Percentiles rank a stretch among this genome's conserved stretches.
These are phyloP conservation scores for Melampsora americana DNA, from an alignment of 1,284 basidiomycete species.

Conservation along the genomic window DNA sequence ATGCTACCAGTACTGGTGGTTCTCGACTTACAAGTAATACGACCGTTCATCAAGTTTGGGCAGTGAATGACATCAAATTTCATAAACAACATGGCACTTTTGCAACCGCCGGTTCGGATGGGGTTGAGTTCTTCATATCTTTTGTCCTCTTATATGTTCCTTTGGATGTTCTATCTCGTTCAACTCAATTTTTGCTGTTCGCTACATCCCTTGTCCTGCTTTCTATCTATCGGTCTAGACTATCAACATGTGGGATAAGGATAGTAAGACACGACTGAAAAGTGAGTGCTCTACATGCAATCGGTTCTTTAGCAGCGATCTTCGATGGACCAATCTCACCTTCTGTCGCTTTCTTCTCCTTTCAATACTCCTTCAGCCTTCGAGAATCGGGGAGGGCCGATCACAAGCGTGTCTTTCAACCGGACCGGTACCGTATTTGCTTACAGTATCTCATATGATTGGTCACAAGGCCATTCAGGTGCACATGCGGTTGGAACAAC, in stretches of 20 bases:
- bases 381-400: constrained; percentile 66
- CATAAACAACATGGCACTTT: constrained; percentile 91
- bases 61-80: constrained; percentile 88
- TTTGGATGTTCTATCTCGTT: neutral
- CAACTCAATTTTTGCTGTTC: constrained; percentile 24
- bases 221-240: constrained; percentile 68
- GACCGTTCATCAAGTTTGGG: constrained; percentile 75
- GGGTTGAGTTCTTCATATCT: constrained; percentile 48
- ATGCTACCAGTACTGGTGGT: constrained; percentile 53
- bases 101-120: constrained; percentile 75
- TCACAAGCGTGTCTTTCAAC: constrained; percentile 71
- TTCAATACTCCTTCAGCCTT: constrained; percentile 60
- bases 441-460: constrained; percentile 57
- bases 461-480: constrained; percentile 75
- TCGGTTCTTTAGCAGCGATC: constrained; percentile 2
- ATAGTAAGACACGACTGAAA: constrained; percentile 80
- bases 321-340: neutral
- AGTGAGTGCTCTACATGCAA: constrained; percentile 59
- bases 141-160: neutral
- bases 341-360: constrained; percentile 5
- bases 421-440: constrained; percentile 81
- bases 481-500: constrained; percentile 59
- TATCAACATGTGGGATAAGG: constrained; percentile 69
- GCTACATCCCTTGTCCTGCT: constrained; percentile 55
- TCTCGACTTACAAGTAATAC: constrained; percentile 62